Base-by-base conservation (phyloP, 306 rosid species). In the Trifolium repens region DNA sequence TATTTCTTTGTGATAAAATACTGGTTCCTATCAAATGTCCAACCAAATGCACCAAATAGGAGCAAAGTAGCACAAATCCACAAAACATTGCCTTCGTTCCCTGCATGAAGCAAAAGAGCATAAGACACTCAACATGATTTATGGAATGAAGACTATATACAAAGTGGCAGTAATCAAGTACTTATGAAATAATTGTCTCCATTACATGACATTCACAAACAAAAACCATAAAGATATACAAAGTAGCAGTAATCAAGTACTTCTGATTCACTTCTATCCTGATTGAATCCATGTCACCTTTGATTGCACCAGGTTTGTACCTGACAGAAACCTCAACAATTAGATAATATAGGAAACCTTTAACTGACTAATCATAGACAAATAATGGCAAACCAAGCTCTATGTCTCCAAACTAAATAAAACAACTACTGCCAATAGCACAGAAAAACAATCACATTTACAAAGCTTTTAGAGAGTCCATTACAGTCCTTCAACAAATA, bases 271-370 rank as follows among this genome's bases (percentile, higher is more conserved):
- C 19, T 17, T 90, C 99, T 62, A 75, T 39, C 60, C 93, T 85
- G 71, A 90, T 78, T 67, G 99, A 94, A 77, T 94, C 99, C 99
- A 94, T 81, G 71, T 94, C 99, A 55, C 97, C 99, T 78, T 88
- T 89, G 46, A 94, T 92, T 71, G 83, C 93, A 80, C 92, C 96
- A 1, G 99, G 99, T 85, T 81, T 88, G 89, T 86, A 89, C 88
- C 98, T 94, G 84, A 49, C 49, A 69, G 71, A 73, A 79, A 39
- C 53, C 35, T 26, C 12, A 27, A 24, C 68, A 67, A 72, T 85
- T 64, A 72, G 50, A 77, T 58, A 79, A 54, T 8, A 49, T 17
- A 17, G 42, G 35, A 80, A 47, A 26, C 19, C n/a, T 50, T 59
- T 53, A 57, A 78, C 17, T 5, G 11, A 15, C 66, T 66, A 49